Evolutionary conservation across 768 basidiomycete species (phyloP).

Genomic region (Grammothele lineata): DNA sequence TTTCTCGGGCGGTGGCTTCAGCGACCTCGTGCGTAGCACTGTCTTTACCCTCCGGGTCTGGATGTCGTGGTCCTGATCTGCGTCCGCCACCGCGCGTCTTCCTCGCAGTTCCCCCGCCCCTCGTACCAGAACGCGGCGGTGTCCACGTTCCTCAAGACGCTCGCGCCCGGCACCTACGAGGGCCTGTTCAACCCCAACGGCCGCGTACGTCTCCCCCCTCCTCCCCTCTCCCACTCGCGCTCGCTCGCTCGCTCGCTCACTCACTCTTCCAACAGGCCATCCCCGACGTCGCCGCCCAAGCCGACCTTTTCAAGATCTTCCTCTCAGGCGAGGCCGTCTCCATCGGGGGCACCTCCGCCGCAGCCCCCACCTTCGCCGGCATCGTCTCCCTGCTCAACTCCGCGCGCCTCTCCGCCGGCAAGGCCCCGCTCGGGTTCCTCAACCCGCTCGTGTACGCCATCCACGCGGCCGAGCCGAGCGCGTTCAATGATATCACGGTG

Average conservation of each 20-base stretch:
- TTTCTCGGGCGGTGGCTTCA: slow-evolving; percentile 76
- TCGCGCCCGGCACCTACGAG: slow-evolving; percentile 45
- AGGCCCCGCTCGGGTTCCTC: slow-evolving; percentile 33
- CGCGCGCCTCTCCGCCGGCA: slow-evolving; percentile 26
- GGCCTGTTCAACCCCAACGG: slow-evolving; percentile 54
- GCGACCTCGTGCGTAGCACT: slow-evolving; percentile 56
- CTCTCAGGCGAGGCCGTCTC: slow-evolving; percentile 32
- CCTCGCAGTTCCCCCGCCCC: slow-evolving; percentile 47
- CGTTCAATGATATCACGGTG: slow-evolving; percentile 33
- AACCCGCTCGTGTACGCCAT: slow-evolving; percentile 33
- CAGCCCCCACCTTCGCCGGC: slow-evolving; percentile 61
- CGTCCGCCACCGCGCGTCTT: neutral
- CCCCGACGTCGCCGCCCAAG: slow-evolving; percentile 68
- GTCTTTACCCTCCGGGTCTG: neutral
- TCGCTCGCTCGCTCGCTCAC: neutral
- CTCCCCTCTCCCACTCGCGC: neutral
- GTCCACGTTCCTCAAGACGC: slow-evolving; percentile 36
- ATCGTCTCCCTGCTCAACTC: slow-evolving; percentile 54
- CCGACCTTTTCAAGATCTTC: slow-evolving; percentile 44
- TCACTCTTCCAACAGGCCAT: slow-evolving; percentile 35
- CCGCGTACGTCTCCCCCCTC: slow-evolving; percentile 10
- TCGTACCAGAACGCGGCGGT: slow-evolving; percentile 48
- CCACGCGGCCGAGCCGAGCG: slow-evolving; percentile 9
- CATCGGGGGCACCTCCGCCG: slow-evolving; percentile 62
- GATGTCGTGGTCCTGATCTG: no score